These are phyloP conservation scores for Trametes cubensis DNA, from an alignment of 768 basidiomycete genomes.

Conservation along the genomic window DNA sequence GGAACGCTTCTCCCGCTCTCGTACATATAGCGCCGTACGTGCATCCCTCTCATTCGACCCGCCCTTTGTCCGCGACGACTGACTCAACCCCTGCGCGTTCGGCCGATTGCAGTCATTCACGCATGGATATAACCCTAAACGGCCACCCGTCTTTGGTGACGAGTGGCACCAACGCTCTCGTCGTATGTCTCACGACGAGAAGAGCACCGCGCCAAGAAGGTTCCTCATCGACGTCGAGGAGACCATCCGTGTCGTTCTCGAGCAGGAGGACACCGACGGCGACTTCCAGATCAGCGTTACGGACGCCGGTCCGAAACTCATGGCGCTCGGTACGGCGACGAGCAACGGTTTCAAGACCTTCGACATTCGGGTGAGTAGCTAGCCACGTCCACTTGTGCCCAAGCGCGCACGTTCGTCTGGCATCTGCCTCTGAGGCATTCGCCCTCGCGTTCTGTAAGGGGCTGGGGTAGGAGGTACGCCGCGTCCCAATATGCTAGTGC, in stretches of 20 bases:
- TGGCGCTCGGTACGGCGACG: slow-evolving; percentile 94
- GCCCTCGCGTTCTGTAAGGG: neutral
- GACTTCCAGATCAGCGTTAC: slow-evolving; percentile 97
- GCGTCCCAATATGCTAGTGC: neutral
- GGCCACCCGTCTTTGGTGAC: slow-evolving; percentile 72
- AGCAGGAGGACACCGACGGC: slow-evolving; percentile 97
- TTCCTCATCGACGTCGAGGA: slow-evolving; percentile 98
- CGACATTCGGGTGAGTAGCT: slow-evolving; percentile 77
- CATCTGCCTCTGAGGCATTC: neutral
- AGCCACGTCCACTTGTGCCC: neutral
- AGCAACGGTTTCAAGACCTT: slow-evolving; percentile 98
- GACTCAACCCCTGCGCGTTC: slow-evolving; percentile 7
- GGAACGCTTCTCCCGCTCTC: slow-evolving; percentile 76
- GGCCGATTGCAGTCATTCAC: slow-evolving; percentile 28
- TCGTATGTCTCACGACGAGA: slow-evolving; percentile 92
- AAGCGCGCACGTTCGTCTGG: neutral
- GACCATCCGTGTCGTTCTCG: slow-evolving; percentile 92
- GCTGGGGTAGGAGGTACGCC: neutral
- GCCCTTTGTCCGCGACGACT: slow-evolving; percentile 2
- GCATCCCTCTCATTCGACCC: neutral
- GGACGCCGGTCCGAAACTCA: slow-evolving; percentile 95
- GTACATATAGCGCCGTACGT: slow-evolving; percentile 87
- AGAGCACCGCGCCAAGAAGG: slow-evolving; percentile 77
- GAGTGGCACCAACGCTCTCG: slow-evolving; percentile 74
- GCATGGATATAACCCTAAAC: slow-evolving; percentile 61